Evolutionary conservation across 2,329 filamentous ascomycete species (phyloP), one percentile per base, ranked within the genome.

Genomic region (Clonostachys solani): DNA sequence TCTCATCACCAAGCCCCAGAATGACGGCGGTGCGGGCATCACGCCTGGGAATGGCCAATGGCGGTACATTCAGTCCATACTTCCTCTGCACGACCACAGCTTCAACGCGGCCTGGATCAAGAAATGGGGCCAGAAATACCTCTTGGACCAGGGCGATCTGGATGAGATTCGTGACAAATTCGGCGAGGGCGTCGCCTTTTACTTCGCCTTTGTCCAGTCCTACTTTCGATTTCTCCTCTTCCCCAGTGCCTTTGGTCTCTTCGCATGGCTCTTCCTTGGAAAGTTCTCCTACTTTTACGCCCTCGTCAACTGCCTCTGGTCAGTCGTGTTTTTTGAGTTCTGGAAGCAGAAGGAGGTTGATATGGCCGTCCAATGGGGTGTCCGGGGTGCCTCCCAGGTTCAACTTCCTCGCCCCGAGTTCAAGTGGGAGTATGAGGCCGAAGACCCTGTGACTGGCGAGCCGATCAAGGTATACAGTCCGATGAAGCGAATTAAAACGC

Each of bases 301-400:
- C 13, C 65, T 92, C 2, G 75, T 86, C 41, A 92, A 86, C 60
- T 86, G 84, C 34, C 70, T 96, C n/a, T 96, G 92, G 89, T 86
- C 86, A 48, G 84, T 94, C 4, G 72, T 92, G 43, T 96, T 96
- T 61, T 87, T 95, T 48, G 92, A 97, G 63, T 96, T 88, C 66
- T 97, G 92, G 92, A 96, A 95, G 71, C 87, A 92, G 58, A 89
- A 95, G 64, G 90, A 97, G 65, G 75, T 84, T 2, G 92, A 97
- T 60, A 74, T 97, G 8, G 85, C 86, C 9, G 82, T 96, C 15
- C 82, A 89, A 56, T 97, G 92, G 92, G 87, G 88, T 13, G 91
- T 96, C 4, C 84, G 87, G 44, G 87, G 88, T 7, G 91, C 95
- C 2, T 92, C 88, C 5, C 79, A 75, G 44, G 89, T 96, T 46